Conservation (phyloP, 108 stramenopile genomes). For the Pseudonitzschia delicatissima region DNA sequence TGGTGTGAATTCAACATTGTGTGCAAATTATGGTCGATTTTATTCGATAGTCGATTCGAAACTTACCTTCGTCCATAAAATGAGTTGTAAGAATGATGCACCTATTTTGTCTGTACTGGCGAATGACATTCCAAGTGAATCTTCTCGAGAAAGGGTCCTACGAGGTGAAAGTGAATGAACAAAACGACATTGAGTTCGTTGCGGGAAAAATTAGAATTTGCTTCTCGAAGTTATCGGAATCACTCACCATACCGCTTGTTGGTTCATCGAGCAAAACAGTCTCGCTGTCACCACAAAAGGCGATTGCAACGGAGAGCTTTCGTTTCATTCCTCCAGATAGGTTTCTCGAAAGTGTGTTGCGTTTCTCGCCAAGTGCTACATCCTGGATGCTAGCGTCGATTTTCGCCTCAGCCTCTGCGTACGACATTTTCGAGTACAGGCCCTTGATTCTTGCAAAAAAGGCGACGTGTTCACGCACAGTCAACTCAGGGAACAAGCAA, state of each 20-base stretch:
- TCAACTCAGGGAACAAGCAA: constrained; percentile 82
- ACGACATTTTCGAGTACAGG: constrained; percentile 45
- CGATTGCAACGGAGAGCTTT: constrained; percentile 86
- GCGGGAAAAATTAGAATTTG: no score
- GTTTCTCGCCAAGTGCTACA: constrained; percentile 75
- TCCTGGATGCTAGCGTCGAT: constrained; percentile 65
- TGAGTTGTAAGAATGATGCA: constrained; percentile 96
- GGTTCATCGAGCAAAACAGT: constrained; percentile 34
- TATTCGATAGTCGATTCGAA: no score
- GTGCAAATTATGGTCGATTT: no score
- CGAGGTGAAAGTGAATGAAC: not conserved
- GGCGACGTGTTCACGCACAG: constrained; percentile 85
- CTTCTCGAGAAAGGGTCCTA: constrained; percentile 87
- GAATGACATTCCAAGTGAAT: constrained; percentile 86
- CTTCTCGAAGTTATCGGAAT: no score
- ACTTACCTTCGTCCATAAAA: constrained; percentile 85
- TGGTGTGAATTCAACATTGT: no score
- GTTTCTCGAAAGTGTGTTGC: constrained; percentile 70
- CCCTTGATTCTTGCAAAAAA: constrained; percentile 87
- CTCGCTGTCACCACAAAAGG: constrained; percentile 75
- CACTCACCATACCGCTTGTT: constrained; percentile 33
- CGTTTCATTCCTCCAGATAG: constrained; percentile 88
- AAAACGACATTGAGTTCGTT: not conserved
- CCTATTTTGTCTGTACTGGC: constrained; percentile 68
- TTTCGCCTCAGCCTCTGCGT: constrained; percentile 51